Evolutionary conservation across 2,329 filamentous ascomycete species (phyloP), one percentile per base, ranked within the genome.

Genomic region (Sporothrix sp.): DNA sequence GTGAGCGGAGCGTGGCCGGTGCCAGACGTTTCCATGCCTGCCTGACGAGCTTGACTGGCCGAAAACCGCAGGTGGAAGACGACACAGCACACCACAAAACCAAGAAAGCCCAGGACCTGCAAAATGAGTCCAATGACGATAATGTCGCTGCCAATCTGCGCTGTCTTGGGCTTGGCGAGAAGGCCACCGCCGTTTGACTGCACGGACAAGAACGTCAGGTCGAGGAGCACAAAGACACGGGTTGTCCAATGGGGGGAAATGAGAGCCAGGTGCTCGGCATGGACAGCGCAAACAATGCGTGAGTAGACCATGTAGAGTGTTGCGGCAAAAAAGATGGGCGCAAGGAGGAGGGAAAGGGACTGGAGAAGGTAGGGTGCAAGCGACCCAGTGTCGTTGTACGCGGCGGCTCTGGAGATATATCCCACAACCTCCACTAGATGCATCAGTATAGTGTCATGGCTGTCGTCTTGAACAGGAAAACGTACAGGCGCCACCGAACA

Each of bases 51-150:
- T n/a, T n/a, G 27, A 10, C 28, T 43, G 13, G 46, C 25, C 16
- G 3, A 2, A 20, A 60, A 58, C 1, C 55, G 53, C 7, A 50
- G 51, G 51, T 78, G 69, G 60, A 76, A 77, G 0, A 71, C 52
- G 1, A 66, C 52, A 0, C 72, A 67, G 0, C 69, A 66, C 2
- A 68, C 39, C n/a, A 76, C 61, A 56, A 80, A 82, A 21, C 77
- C 62, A 8, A 65, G 65, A 52, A 81, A 79, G 36, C 75, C 68
- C 20, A 74, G 30, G 13, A 81, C 67, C 56, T 82, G 78, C n/a
- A 81, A 59, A 16, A 74, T 61, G 4, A 82, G 62, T 3, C 78
- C 78, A 4, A 58, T 70, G 7, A 81, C 61, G 20, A 81, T 71
- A 50, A 81, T 63, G 18, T 71, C 66, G 44, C 71, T 61, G 8